Conservation (phyloP, 306 rosid species). For the Clitoria ternatea region DNA sequence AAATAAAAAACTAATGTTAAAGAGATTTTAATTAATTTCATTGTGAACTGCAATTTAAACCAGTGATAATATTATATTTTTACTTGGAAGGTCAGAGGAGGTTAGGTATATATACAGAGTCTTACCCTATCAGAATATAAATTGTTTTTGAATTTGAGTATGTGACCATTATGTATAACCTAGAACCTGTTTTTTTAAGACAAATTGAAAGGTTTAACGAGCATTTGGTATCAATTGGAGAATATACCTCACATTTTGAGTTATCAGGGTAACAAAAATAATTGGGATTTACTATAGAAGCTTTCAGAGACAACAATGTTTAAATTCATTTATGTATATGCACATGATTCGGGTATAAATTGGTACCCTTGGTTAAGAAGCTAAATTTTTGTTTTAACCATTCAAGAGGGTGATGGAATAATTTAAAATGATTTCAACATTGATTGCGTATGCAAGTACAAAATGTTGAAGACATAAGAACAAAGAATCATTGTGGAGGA, state of each 20-base stretch:
- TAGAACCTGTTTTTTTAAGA: no score
- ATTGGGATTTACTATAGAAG: background rate
- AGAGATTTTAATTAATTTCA: no score
- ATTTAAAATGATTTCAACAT: background rate
- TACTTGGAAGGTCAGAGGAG: no score
- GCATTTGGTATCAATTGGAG: background rate
- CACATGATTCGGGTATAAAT: background rate
- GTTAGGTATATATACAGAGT: no score
- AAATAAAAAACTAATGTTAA: no score
- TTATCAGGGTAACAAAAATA: background rate
- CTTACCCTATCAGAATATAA: no score
- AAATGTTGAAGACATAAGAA: background rate
- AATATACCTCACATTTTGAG: background rate
- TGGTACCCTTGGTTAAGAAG: background rate
- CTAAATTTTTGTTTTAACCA: background rate
- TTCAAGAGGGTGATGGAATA: background rate
- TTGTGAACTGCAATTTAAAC: no score
- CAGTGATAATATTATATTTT: no score
- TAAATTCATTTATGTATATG: background rate
- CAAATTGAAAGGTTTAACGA: background rate
- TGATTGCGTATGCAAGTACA: background rate
- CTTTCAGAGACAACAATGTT: background rate
- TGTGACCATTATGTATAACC: no score
- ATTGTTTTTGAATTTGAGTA: no score
- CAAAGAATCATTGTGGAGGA: background rate